Evolutionary conservation across 1,284 basidiomycete genomes (phyloP).

Genomic region (Exobasidium rhododendri): DNA sequence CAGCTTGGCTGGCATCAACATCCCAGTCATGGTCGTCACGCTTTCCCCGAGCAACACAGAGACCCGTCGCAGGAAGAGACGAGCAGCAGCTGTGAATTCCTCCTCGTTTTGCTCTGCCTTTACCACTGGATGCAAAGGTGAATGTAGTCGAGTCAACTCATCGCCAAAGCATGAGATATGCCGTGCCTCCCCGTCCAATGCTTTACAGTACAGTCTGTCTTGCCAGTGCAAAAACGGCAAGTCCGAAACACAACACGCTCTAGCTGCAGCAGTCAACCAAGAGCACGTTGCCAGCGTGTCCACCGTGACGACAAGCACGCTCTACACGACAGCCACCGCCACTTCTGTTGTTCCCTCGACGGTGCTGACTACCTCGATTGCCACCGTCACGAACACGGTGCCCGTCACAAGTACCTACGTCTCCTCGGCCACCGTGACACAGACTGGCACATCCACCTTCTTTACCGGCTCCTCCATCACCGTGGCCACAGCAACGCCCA

Average conservation of each 20-base stretch:
- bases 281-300: not conserved
- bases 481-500: not conserved
- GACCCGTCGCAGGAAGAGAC: too few relatives aligned
- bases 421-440: not conserved
- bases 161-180: not conserved
- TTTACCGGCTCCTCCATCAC: not conserved
- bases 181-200: not conserved
- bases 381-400: not conserved
- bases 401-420: conserved; percentile 1
- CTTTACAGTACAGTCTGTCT: conserved; percentile 1
- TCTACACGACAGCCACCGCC: not conserved
- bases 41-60: not conserved
- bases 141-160: conserved; percentile 1
- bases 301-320: not conserved
- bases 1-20: not conserved
- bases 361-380: not conserved
- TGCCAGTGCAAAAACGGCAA: conserved; percentile 10
- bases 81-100: not conserved
- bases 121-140: not conserved
- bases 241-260: conserved; percentile 1
- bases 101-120: conserved; percentile 6
- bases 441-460: not conserved
- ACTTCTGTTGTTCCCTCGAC: not conserved
- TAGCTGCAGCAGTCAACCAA: not conserved
- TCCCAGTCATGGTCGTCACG: not conserved